Evolutionary conservation across 495 filamentous ascomycete genomes (phyloP), one percentile per base, ranked within the genome.

Genomic region (Lentithecium fluviatile): DNA sequence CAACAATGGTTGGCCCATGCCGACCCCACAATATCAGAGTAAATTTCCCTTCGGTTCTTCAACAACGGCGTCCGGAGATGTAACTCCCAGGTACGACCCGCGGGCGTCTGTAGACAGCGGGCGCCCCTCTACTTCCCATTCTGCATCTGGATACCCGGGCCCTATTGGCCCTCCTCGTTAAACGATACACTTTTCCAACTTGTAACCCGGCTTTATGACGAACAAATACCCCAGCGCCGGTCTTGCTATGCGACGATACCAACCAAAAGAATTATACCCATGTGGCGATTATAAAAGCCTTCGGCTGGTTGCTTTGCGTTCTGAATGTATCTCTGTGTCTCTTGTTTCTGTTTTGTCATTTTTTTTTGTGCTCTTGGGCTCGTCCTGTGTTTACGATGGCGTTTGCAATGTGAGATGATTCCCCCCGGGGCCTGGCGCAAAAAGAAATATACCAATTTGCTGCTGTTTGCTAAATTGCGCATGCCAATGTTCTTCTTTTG

Each of bases 121-220:
- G 79, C 89, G 90, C 66, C 90, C 90, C 71, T 89, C 87, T 69
- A 95, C 90, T 78, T 92, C 89, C 80, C 89, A 94, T 88, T 95
- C 90, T 67, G 61, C 67, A 71, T 75, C 73, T 69, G 73, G 73
- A 75, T 75, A 75, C 73, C 73, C 73, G 69, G 73, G 70, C 70
- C 71, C 73, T 62, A 73, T 72, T 70, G 73, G 71, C 68, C 73
- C 73, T 64, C 68, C 68, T 56, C 68, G 60, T 68, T 70, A 65
- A 70, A 70, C 47, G 52, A 58, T 65, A 64, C 45, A 58, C 52
- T 38, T 62, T 58, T 57, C 61, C 40, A 17, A 49, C 51, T 56
- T 48, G 47, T 19, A 23, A 32, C 29, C 21, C 51, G 10, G 42
- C 24, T 47, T 45, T 50, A 47, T 68, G 43, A 68, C 56, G 34